Conservation (phyloP, 306 rosid species). For the Glycine tomentella region DNA sequence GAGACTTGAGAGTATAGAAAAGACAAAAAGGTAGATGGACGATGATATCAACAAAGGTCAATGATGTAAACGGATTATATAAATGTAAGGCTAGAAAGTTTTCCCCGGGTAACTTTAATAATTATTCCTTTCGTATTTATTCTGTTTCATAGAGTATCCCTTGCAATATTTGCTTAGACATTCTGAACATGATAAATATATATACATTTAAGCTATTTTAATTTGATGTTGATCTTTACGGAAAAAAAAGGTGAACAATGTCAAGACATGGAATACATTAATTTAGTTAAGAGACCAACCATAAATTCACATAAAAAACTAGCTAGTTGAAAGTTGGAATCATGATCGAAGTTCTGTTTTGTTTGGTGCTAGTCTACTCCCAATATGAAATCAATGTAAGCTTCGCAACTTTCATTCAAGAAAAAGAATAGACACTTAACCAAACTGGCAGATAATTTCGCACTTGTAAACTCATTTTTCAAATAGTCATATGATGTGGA, state of each 20-base stretch:
- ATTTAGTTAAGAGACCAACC: not conserved
- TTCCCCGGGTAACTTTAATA: not conserved
- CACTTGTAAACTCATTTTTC: not conserved
- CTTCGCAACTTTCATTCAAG: not conserved
- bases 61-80: not conserved
- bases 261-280: not conserved
- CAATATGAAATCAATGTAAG: not conserved
- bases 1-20: not conserved
- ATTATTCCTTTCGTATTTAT: not conserved
- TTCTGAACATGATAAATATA: not conserved
- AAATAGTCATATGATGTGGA: not conserved
- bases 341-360: constrained; percentile 5
- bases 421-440: constrained; percentile 35
- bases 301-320: not conserved
- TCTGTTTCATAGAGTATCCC: not conserved
- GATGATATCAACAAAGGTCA: not conserved
- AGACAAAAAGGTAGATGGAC: not conserved
- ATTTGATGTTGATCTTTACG: not conserved
- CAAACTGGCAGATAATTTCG: constrained; percentile 24
- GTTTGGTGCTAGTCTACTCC: not conserved
- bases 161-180: not conserved
- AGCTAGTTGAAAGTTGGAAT: not conserved
- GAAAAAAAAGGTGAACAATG: not conserved
- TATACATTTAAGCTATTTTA: not conserved
- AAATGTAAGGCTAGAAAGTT: not conserved